Base-by-base conservation (phyloP, 495 filamentous ascomycete species). In the Saxophila tyrrhenica region DNA sequence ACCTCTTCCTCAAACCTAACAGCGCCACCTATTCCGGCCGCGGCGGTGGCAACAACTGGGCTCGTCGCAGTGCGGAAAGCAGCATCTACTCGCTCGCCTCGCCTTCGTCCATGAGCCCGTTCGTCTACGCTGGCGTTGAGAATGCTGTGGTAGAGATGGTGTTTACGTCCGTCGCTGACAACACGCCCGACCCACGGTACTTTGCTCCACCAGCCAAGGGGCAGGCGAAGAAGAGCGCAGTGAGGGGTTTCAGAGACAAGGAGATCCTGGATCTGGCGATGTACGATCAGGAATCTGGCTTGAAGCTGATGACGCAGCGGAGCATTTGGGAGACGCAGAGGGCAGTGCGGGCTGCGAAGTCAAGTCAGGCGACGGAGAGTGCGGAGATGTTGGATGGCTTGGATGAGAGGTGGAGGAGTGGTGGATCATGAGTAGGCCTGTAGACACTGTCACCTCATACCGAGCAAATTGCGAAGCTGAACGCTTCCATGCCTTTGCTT, bases 51-150 rank as follows among this genome's bases (percentile, higher is more conserved):
- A 48, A 52, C 16, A 52, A 49, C 29, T 60, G 48, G 46, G 48
- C 66, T 64, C 47, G 72, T 66, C 60, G 63, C 16, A 41, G 39
- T 19, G 54, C 49, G 19, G 62, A 68, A 24, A 68, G 66, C n/a
- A 71, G 78, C 5, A 73, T 84, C 43, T 84, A 84, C 56, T 72
- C 73, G 43, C 72, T 84, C 62, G 79, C 77, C 13, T 72, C 74
- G 2, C 78, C 80, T 0, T 82, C 79, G 1, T 61, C 72, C 0
- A 67, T 63, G 25, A 82, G 78, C 0, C 72, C 78, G 19, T 75
- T 72, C 16, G 61, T 83, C n/a, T 84, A 78, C 63, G 72, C 75
- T 16, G 80, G 80, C 10, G 62, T 81, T 16, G 74, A 75, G 46
- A 71, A 74, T 47, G 67, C 69, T 0, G 66, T 83, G 1, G 52